Conservation (phyloP, 2,329 filamentous ascomycete species). For the Neonectria coccinea region DNA sequence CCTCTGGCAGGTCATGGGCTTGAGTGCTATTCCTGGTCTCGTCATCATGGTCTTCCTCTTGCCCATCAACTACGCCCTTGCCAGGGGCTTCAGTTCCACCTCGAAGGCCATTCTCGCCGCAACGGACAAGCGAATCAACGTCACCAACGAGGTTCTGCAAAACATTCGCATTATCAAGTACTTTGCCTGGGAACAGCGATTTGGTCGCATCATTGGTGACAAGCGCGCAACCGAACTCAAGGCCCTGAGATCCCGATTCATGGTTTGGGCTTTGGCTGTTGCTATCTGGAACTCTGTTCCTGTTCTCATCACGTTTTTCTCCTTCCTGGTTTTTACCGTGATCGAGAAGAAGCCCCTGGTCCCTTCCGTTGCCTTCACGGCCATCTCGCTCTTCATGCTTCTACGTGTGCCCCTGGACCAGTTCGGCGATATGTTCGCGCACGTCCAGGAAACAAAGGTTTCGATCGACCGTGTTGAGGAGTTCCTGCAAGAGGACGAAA, state of each 20-base stretch:
- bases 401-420: constrained; percentile 94
- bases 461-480: constrained; percentile 97
- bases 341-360: constrained; percentile 90
- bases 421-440: constrained; percentile 97
- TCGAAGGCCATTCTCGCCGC: constrained; percentile 93
- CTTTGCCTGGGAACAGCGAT: constrained; percentile 97
- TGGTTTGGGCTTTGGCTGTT: constrained; percentile 91
- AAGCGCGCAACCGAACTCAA: constrained; percentile 84
- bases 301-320: constrained; percentile 94
- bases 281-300: constrained; percentile 98
- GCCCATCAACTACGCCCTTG: constrained; percentile 90
- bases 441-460: constrained; percentile 97
- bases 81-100: constrained; percentile 83
- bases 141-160: constrained; percentile 95
- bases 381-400: constrained; percentile 94
- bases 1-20: constrained; percentile 89
- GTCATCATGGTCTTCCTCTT: constrained; percentile 89
- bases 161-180: constrained; percentile 99
- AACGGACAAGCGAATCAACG: constrained; percentile 95
- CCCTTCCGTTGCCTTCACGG: constrained; percentile 94
- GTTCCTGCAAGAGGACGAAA: constrained; percentile 93
- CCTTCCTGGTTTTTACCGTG: constrained; percentile 92
- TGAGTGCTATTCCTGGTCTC: constrained; percentile 93
- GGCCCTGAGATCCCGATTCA: constrained; percentile 83
- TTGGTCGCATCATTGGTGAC: constrained; percentile 86